Evolutionary conservation across 2,329 filamentous ascomycete species (phyloP).

Genomic region (Raffaelea albimanens): DNA sequence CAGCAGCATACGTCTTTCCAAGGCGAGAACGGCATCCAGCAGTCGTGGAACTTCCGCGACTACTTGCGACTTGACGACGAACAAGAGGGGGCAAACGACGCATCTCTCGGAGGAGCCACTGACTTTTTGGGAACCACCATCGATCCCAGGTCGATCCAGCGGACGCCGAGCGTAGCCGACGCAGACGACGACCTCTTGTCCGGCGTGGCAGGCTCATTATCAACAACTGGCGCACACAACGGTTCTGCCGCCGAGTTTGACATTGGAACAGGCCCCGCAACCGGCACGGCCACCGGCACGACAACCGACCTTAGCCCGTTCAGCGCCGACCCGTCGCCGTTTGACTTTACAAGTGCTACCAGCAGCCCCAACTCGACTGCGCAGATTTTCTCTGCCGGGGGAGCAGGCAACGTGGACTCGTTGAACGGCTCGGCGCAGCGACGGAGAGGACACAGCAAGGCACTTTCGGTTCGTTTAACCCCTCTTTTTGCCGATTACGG

Average conservation of each 20-base stretch:
- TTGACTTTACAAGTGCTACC: constrained; percentile 47
- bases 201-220: constrained; percentile 7
- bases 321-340: constrained; percentile 9
- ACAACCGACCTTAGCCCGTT: constrained; percentile 9
- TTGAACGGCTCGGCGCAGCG: neutral
- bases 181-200: constrained; percentile 12
- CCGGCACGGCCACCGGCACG: neutral
- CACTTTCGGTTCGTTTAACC: constrained; percentile 30
- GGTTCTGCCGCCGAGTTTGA: neutral
- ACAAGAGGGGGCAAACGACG: constrained; percentile 24
- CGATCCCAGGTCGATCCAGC: constrained; percentile 22
- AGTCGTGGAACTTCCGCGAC: constrained; percentile 28
- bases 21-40: neutral
- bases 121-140: constrained; percentile 20
- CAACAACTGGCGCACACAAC: neutral
- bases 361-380: constrained; percentile 40
- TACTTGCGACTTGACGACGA: constrained; percentile 30
- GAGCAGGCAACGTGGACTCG: neutral
- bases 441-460: constrained; percentile 25
- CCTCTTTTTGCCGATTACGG: neutral
- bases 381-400: neutral
- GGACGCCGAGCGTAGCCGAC: constrained; percentile 3
- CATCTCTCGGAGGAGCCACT: constrained; percentile 8
- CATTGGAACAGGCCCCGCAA: neutral
- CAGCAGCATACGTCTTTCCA: neutral